These are phyloP conservation scores for Platanus orientalis DNA, from an alignment of 164 flowering plant species.

Conservation along the genomic window DNA sequence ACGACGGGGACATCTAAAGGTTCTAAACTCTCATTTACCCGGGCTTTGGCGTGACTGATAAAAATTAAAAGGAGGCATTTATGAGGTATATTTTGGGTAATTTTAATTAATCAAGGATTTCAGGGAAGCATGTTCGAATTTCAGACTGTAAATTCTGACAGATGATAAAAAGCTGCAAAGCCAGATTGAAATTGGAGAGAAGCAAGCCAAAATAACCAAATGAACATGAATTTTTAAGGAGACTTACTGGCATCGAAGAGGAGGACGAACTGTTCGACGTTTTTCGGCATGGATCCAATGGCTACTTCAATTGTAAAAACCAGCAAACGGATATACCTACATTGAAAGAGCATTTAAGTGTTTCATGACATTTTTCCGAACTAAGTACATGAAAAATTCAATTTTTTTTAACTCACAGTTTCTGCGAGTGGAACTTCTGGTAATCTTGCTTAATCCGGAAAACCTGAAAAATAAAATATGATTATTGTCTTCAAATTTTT, in stretches of 20 bases:
- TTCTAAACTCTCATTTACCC: background rate
- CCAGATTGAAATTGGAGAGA: background rate
- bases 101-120: conserved; percentile 10
- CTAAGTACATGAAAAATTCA: conserved; percentile 1
- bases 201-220: background rate
- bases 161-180: background rate
- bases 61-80: too few species aligned
- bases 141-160: conserved; percentile 12
- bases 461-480: conserved; percentile 45
- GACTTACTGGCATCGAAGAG: conserved; percentile 94
- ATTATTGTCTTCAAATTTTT: background rate
- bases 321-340: conserved; percentile 76
- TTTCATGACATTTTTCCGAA: background rate
- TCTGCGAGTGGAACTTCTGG: conserved; percentile 89
- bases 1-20: conserved; percentile 34
- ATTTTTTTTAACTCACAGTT: conserved; percentile 48
- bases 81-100: background rate
- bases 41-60: too few species aligned
- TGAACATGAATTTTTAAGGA: conserved; percentile 7
- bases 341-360: background rate
- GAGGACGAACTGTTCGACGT: conserved; percentile 71
- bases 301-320: conserved; percentile 95
- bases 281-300: conserved; percentile 72
- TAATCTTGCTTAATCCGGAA: conserved; percentile 93
- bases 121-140: conserved; percentile 17